Percentiles rank a stretch among this genome's conserved stretches.
phyloP scores from a whole-genome alignment of 2,329 filamentous ascomycete genomes.

The Fusarium udum region DNA sequence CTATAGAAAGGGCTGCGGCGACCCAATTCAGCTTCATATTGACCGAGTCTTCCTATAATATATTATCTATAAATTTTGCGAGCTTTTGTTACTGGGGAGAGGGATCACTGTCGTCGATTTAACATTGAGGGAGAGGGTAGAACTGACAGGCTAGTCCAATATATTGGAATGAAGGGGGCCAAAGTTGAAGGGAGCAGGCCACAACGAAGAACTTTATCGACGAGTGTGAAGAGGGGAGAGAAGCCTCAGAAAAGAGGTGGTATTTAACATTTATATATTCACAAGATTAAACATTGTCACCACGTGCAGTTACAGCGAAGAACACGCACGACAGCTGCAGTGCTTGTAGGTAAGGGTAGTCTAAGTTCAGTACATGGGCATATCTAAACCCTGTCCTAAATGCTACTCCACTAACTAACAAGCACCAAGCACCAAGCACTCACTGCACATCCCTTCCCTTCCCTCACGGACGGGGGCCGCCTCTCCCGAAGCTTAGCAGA shows the following conservation, averaged over 20 bases:
- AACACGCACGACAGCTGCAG: constrained; percentile 3
- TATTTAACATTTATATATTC: constrained; percentile 13
- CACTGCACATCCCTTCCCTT: constrained; percentile 23
- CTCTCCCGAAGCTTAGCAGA: background rate
- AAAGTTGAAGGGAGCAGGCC: background rate
- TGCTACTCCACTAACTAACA: background rate
- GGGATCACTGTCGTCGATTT: background rate
- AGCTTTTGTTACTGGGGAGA: background rate
- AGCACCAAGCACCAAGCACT: background rate
- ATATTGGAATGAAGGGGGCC: constrained; percentile 10
- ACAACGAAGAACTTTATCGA: background rate
- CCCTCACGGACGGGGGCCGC: background rate
- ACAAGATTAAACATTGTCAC: background rate
- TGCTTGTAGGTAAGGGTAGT: background rate
- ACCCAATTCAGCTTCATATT: constrained; percentile 50
- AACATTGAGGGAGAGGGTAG: background rate
- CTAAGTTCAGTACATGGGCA: background rate
- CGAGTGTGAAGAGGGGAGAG: background rate
- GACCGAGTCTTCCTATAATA: background rate
- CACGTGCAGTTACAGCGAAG: background rate
- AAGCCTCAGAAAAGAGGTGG: background rate
- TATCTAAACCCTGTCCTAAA: background rate
- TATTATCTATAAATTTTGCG: background rate
- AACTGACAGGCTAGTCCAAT: constrained; percentile 23
- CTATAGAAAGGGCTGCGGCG: constrained; percentile 46